These are phyloP conservation scores for Komagataella pseudopastoris DNA, from an alignment of 805 yeast genomes.

Conservation along the genomic window DNA sequence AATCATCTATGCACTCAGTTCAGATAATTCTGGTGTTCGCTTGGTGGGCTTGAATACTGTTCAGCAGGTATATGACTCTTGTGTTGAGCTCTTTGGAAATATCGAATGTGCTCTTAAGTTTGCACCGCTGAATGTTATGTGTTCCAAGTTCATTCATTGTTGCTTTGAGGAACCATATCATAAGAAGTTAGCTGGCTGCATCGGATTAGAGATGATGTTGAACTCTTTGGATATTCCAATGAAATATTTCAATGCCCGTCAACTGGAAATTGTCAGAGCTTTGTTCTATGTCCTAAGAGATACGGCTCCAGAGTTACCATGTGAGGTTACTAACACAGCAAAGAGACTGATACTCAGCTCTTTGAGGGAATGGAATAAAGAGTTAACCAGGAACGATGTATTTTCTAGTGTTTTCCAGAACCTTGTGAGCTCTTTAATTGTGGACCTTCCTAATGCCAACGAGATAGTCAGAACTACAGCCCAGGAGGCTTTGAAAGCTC, in stretches of 20 bases:
- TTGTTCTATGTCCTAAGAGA: constrained; percentile 85
- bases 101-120: constrained; percentile 54
- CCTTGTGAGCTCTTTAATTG: constrained; percentile 77
- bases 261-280: constrained; percentile 75
- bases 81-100: constrained; percentile 54
- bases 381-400: constrained; percentile 46
- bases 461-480: constrained; percentile 73
- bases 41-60: constrained; percentile 60
- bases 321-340: constrained; percentile 62
- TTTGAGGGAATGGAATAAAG: constrained; percentile 51
- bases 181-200: constrained; percentile 76
- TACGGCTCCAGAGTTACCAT: constrained; percentile 79
- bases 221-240: constrained; percentile 55
- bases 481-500: constrained; percentile 48
- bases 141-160: constrained; percentile 75
- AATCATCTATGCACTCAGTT: constrained; percentile 67
- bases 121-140: constrained; percentile 63
- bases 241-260: constrained; percentile 63
- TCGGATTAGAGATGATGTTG: constrained; percentile 67
- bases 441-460: constrained; percentile 85
- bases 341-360: constrained; percentile 50
- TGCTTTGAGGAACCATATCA: constrained; percentile 86
- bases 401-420: constrained; percentile 66
- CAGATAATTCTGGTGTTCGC: constrained; percentile 56
- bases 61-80: constrained; percentile 43